These are phyloP conservation scores for Amaranthus hypochondriacus DNA, from an alignment of 148 eudicot genomes.

Conservation along the genomic window DNA sequence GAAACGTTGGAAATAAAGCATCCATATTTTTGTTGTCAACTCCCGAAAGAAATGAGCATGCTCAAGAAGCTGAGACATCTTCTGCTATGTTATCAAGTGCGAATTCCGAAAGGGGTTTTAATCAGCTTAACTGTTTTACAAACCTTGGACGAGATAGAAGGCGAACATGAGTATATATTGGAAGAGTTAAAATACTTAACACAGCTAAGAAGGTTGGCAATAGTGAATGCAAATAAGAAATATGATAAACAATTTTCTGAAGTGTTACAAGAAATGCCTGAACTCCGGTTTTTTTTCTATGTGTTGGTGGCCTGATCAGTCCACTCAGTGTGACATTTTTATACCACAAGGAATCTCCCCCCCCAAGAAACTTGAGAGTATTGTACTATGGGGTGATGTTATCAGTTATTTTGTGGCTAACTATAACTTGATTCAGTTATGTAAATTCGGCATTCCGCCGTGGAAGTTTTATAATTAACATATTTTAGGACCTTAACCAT, in stretches of 20 bases:
- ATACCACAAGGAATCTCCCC: no score
- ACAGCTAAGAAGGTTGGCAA: not conserved
- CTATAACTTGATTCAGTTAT: no score
- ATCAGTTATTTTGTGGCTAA: no score
- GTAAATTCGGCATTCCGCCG: no score
- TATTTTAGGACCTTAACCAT: no score
- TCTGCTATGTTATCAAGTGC: not conserved
- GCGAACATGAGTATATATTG: not conserved
- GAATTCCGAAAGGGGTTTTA: not conserved
- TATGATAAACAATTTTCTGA: not conserved
- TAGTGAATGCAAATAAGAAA: not conserved
- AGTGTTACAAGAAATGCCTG: not conserved
- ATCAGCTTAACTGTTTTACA: not conserved
- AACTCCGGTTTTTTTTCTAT: no score
- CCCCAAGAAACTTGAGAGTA: no score
- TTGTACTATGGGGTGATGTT: no score
- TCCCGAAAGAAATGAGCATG: not conserved
- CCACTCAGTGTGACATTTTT: no score
- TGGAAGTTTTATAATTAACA: no score
- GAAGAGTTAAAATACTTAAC: not conserved
- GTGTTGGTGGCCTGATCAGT: no score
- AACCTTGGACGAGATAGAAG: constrained; percentile 1
- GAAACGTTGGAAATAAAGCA: constrained; percentile 3
- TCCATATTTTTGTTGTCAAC: not conserved
- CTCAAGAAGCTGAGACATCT: constrained; percentile 2